Conservation (phyloP, 2,329 filamentous ascomycete genomes). For the Cladosporium sp. region DNA sequence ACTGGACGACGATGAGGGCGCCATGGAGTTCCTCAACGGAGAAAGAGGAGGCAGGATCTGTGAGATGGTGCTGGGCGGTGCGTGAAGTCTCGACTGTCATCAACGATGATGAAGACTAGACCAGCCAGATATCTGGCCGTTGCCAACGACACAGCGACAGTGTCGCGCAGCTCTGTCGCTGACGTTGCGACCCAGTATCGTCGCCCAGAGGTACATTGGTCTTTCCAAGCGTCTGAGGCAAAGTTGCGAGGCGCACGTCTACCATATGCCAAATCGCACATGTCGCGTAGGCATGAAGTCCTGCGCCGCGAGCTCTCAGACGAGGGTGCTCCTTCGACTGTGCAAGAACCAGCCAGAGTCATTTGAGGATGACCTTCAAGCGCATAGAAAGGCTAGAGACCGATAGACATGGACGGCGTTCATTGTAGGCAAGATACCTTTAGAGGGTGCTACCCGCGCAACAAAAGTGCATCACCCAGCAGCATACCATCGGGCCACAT, state of each 20-base stretch:
- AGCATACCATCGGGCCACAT: not conserved
- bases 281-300: not conserved
- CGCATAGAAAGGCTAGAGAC: not conserved
- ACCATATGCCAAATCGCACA: not conserved
- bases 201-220: not conserved
- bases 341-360: not conserved
- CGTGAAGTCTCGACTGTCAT: slow-evolving; percentile 18
- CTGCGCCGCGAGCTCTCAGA: not conserved
- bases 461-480: not conserved
- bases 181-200: not conserved
- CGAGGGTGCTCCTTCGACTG: not conserved
- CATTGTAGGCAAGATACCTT: not conserved
- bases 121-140: not conserved
- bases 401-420: not conserved
- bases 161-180: not conserved
- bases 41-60: slow-evolving; percentile 40
- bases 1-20: slow-evolving; percentile 62
- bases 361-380: not conserved
- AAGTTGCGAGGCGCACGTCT: not conserved
- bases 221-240: not conserved
- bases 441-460: not conserved
- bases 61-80: slow-evolving; percentile 34
- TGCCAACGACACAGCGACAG: not conserved
- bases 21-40: slow-evolving; percentile 47
- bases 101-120: not conserved